Conservation (phyloP, 176 grass and related monocot genomes). For the Melocanna baccifera region DNA sequence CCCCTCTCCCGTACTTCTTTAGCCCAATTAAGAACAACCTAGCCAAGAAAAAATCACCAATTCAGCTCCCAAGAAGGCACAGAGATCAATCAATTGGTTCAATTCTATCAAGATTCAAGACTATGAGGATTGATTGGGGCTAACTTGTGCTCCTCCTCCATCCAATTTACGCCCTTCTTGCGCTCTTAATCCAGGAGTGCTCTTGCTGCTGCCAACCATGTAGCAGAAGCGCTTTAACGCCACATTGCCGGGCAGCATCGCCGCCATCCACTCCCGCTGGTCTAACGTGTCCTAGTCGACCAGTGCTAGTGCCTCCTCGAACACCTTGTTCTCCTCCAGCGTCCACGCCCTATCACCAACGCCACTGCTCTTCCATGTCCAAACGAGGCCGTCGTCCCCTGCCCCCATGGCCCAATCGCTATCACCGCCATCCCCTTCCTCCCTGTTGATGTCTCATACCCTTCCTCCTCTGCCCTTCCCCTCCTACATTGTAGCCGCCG, state of each 20-base stretch:
- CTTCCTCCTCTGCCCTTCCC: too few species aligned
- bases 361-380: too few species aligned
- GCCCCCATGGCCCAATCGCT: too few species aligned
- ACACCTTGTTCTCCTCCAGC: too few species aligned
- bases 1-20: conserved; percentile 82
- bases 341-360: too few species aligned
- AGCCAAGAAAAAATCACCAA: neutral
- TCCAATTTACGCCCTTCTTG: conserved; percentile 97
- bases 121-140: neutral
- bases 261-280: conserved; percentile 59
- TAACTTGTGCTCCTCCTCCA: conserved; percentile 96
- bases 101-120: conserved; percentile 15
- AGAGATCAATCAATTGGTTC: neutral
- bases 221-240: conserved; percentile 66
- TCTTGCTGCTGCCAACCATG: conserved; percentile 50
- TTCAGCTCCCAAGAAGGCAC: neutral
- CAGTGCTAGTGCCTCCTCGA: too few species aligned
- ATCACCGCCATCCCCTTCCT: too few species aligned
- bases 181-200: conserved; percentile 66
- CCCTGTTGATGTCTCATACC: too few species aligned
- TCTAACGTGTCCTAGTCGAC: conserved; percentile 62
- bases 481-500: too few species aligned
- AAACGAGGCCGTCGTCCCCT: too few species aligned
- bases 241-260: neutral
- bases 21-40: conserved; percentile 87